phyloP scores from a whole-genome alignment of 116 monocot species.

The Cymodocea nodosa region DNA sequence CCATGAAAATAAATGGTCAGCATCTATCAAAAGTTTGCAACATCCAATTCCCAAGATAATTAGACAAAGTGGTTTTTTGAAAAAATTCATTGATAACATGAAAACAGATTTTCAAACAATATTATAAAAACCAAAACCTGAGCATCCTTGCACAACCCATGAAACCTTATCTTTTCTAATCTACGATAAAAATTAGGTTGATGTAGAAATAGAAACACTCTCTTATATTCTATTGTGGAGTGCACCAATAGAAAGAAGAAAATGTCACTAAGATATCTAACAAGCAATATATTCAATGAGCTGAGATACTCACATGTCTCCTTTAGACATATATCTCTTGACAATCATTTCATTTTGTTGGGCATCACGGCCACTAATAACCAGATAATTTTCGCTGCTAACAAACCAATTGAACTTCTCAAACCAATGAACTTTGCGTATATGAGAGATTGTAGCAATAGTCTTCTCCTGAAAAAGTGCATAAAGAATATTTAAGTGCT shows the following conservation, averaged over 20 bases:
- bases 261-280: no score
- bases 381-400: conserved; percentile 93
- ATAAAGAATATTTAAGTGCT: no score
- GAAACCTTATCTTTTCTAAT: no score
- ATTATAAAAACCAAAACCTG: no score
- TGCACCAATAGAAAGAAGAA: no score
- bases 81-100: no score
- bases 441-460: conserved; percentile 93
- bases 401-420: conserved; percentile 99
- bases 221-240: no score
- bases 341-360: conserved; percentile 99
- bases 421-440: conserved; percentile 99
- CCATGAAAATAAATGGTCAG: neutral
- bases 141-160: no score
- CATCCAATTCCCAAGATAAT: neutral
- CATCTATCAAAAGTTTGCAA: neutral
- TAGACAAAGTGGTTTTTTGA: neutral
- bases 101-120: no score
- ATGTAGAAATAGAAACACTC: no score
- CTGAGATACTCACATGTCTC: conserved; percentile 74
- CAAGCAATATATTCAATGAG: no score
- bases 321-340: conserved; percentile 98
- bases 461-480: conserved; percentile 75
- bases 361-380: conserved; percentile 99
- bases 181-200: no score